Percentiles rank a stretch among this genome's conserved stretches.
Evolutionary conservation across 2,329 filamentous ascomycete genomes (phyloP).

Genomic region (Zymoseptoria brevis): DNA sequence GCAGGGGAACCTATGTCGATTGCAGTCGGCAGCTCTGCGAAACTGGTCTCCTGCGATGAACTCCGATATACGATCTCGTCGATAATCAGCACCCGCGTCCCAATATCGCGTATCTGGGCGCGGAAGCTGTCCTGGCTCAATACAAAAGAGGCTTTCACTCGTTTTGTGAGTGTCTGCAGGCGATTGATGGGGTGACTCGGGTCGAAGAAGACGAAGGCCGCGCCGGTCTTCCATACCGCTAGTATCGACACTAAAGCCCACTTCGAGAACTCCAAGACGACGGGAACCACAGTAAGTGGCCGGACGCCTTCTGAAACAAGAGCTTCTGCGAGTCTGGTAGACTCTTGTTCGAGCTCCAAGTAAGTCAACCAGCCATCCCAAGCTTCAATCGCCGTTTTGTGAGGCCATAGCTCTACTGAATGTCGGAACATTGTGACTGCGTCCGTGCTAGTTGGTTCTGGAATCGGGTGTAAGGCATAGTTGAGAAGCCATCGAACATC

Average conservation of each 20-base stretch:
- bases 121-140: background rate
- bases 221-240: constrained; percentile 32
- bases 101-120: background rate
- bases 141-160: background rate
- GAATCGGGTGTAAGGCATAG: background rate
- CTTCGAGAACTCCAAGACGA: constrained; percentile 33
- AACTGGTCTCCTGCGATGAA: background rate
- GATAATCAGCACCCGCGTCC: background rate
- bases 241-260: constrained; percentile 32
- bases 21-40: background rate
- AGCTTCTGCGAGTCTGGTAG: background rate
- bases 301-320: background rate
- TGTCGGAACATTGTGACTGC: background rate
- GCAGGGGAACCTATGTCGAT: constrained; percentile 1
- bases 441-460: background rate
- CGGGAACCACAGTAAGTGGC: constrained; percentile 21
- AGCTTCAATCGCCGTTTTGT: constrained; percentile 1
- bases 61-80: background rate
- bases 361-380: constrained; percentile 9
- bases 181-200: constrained; percentile 17
- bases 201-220: constrained; percentile 32
- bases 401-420: background rate
- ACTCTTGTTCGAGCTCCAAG: constrained; percentile 1
- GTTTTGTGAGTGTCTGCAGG: constrained; percentile 1
- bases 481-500: background rate